Base-by-base conservation (phyloP, 148 eudicot species). In the Hydrangea macrophylla region DNA sequence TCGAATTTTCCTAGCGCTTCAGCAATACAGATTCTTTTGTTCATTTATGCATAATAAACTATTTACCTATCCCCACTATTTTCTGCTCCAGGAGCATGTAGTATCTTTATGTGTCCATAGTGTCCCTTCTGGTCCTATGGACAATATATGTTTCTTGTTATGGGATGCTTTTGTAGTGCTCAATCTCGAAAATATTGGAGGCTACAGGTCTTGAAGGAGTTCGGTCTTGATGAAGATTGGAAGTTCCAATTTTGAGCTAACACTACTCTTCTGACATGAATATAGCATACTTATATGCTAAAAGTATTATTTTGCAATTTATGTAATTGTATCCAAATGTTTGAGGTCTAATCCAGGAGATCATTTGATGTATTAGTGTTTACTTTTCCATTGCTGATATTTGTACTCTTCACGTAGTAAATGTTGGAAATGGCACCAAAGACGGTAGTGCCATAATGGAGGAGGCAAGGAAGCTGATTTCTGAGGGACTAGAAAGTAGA, bases 401-500 rank as follows among this genome's bases (percentile, higher is more conserved):
- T 23, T 26, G 40, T 66, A 30, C 23, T 26, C 70, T 40, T 83
- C 58, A 32, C 78, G 79, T 79, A 94, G 99, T 94, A 74, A 80
- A 82, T 76, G 77, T 73, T 68, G 85, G 56, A 72, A 76, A 81
- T 53, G 72, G 68, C 30, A 80, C 69, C 42, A 78, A 71, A 66
- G 84, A 73, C 59, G 86, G 74, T 64, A 67, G 64, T 25, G 69
- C 60, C 23, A 70, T 87, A 58, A 66, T 64, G 71, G 83, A 87
- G 58, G 84, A 76, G 83, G 90, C 82, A 44, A 40, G 68, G 59
- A 76, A 78, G 74, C 84, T 91, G 60, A 74, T 94, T 68, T 79
- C 92, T 60, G 93, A 80, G 68, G 99, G 99, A 30, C 68, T 94
- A 24, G 97, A 94, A 83, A 62, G 72, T 61, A 84, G 80, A 64